Conservation (phyloP, 2,329 filamentous ascomycete species). For the Aspergillus latus region DNA sequence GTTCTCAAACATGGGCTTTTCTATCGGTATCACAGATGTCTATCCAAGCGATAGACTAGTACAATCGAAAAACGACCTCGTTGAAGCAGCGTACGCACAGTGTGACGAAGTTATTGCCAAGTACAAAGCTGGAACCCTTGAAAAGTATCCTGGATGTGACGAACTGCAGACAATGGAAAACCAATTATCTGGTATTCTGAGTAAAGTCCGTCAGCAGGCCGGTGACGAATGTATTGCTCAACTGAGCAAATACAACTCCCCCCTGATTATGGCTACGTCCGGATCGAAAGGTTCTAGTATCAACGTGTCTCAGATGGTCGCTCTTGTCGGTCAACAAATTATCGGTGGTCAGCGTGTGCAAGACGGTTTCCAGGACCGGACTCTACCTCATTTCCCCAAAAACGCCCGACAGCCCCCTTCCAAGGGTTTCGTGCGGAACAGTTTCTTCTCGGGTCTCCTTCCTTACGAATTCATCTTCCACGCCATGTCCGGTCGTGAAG, state of each 20-base stretch:
- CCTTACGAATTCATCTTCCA: slow-evolving; percentile 97
- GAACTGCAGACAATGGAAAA: slow-evolving; percentile 92
- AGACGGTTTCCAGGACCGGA: slow-evolving; percentile 95
- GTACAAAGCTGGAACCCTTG: slow-evolving; percentile 76
- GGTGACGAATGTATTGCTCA: slow-evolving; percentile 88
- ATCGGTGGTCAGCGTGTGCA: slow-evolving; percentile 89
- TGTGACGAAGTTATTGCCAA: slow-evolving; percentile 80
- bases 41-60: slow-evolving; percentile 74
- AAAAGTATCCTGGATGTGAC: slow-evolving; percentile 84
- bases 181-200: slow-evolving; percentile 84
- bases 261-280: slow-evolving; percentile 94
- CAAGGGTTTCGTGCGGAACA: slow-evolving; percentile 95
- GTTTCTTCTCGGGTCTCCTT: slow-evolving; percentile 88
- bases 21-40: slow-evolving; percentile 92
- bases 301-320: slow-evolving; percentile 99
- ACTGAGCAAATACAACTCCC: slow-evolving; percentile 86
- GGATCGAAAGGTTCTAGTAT: slow-evolving; percentile 96
- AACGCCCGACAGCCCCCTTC: slow-evolving; percentile 87
- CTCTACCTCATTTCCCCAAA: slow-evolving; percentile 91
- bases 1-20: slow-evolving; percentile 89
- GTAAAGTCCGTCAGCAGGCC: slow-evolving; percentile 85
- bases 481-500: slow-evolving; percentile 97
- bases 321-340: slow-evolving; percentile 95
- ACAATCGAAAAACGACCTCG: slow-evolving; percentile 70
- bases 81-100: slow-evolving; percentile 73